A percentile compares a stretch with the other conserved stretches of the same genome.
These are phyloP conservation scores for Fusarium secorum DNA, from an alignment of 2,329 filamentous ascomycete genomes.

Conservation along the genomic window DNA sequence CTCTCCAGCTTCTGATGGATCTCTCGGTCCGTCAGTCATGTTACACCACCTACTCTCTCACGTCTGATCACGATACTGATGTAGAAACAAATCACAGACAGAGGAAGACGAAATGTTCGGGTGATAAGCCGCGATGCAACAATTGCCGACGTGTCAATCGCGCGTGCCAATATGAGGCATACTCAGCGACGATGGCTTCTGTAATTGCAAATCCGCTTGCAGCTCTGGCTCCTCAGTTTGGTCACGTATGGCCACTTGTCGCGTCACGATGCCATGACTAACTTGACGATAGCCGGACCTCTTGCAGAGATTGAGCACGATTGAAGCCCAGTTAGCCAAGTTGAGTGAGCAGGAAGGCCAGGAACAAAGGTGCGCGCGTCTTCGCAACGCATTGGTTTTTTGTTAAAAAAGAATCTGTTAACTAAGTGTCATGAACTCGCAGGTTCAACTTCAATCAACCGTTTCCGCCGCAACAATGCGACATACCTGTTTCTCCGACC, in stretches of 20 bases:
- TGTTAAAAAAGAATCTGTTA: accelerated
- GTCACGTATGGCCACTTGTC: background rate
- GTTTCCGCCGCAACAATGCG: background rate
- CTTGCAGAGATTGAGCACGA: background rate
- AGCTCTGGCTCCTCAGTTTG: background rate
- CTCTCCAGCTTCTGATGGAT: background rate
- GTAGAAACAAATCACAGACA: background rate
- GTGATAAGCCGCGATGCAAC: background rate
- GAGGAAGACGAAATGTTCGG: background rate
- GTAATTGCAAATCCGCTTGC: background rate
- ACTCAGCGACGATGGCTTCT: background rate
- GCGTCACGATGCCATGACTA: accelerated
- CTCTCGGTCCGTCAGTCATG: background rate
- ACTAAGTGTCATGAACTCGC: accelerated
- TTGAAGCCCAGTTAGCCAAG: background rate
- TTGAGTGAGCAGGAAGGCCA: background rate
- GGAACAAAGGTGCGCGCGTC: background rate
- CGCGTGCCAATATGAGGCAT: background rate
- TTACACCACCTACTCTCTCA: background rate
- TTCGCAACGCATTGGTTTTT: accelerated
- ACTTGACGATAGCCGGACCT: background rate
- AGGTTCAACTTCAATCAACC: background rate
- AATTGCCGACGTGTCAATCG: background rate
- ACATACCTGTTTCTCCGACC: background rate
- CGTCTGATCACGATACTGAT: background rate